phyloP scores from a whole-genome alignment of 176 grass and related monocot species.

The Poa pratensis region DNA sequence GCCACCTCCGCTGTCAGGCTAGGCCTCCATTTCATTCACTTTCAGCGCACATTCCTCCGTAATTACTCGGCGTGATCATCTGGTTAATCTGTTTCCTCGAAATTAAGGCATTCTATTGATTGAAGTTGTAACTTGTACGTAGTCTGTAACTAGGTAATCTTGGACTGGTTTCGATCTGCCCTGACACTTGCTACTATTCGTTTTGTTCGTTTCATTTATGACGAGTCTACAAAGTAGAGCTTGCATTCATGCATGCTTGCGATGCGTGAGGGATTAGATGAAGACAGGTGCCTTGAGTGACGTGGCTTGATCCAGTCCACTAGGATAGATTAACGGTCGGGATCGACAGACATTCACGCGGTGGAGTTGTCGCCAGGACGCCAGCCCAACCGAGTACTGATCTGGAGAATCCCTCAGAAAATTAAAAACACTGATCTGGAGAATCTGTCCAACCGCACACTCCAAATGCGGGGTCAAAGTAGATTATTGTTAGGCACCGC shows the following conservation, averaged over 20 bases:
- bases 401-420: neutral
- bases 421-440: neutral
- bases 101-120: neutral
- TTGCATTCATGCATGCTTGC: neutral
- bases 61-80: neutral
- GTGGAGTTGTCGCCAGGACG: neutral
- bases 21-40: neutral
- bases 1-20: neutral
- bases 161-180: neutral
- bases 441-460: constrained; percentile 15
- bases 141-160: neutral
- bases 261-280: neutral
- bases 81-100: neutral
- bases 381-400: neutral
- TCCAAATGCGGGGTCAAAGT: constrained; percentile 4
- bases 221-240: neutral
- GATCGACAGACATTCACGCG: constrained; percentile 5
- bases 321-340: neutral
- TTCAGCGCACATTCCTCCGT: neutral
- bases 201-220: neutral
- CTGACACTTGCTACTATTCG: neutral
- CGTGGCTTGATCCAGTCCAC: constrained; percentile 14
- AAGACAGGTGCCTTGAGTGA: neutral
- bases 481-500: neutral
- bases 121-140: neutral